phyloP scores from a whole-genome alignment of 495 filamentous ascomycete species.

The Chaetomium tenue region DNA sequence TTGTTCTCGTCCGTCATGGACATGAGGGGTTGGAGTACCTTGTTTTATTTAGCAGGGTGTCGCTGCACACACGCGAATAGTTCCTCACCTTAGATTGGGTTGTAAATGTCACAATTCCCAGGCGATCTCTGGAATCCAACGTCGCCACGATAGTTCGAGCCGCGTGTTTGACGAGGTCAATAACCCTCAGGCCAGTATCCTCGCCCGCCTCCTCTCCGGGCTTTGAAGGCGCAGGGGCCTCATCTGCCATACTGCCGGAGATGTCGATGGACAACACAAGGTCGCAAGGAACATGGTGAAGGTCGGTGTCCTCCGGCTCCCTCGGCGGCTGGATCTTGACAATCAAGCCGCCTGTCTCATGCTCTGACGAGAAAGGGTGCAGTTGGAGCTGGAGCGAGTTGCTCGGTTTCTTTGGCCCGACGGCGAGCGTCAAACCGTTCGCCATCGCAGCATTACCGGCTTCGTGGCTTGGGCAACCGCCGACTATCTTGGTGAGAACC shows the following conservation, averaged over 20 bases:
- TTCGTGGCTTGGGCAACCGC: neutral
- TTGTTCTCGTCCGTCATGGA: slow-evolving; percentile 41
- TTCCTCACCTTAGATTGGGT: slow-evolving; percentile 28
- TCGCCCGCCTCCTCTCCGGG: slow-evolving; percentile 31
- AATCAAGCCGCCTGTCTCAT: slow-evolving; percentile 34
- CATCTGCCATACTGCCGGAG: slow-evolving; percentile 43
- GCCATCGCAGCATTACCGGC: neutral
- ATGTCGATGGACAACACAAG: slow-evolving; percentile 50
- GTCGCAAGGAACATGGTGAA: slow-evolving; percentile 40
- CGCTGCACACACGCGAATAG: neutral
- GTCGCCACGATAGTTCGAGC: slow-evolving; percentile 46
- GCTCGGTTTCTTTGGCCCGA: neutral
- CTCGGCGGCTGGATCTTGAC: slow-evolving; percentile 41
- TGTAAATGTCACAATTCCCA: slow-evolving; percentile 49
- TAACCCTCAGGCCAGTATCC: slow-evolving; percentile 38
- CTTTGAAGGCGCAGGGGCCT: slow-evolving; percentile 35
- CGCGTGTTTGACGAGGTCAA: slow-evolving; percentile 50
- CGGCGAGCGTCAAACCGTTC: neutral
- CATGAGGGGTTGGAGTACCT: slow-evolving; percentile 41
- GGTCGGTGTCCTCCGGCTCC: slow-evolving; percentile 22
- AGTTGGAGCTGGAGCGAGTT: slow-evolving; percentile 27
- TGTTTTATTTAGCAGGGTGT: slow-evolving; percentile 1
- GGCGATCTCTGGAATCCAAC: slow-evolving; percentile 40
- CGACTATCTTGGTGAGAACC: neutral
- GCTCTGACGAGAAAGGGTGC: slow-evolving; percentile 29